These are phyloP conservation scores for Debaryomyces sp. DNA, from an alignment of 1,139 yeast species.

Conservation along the genomic window DNA sequence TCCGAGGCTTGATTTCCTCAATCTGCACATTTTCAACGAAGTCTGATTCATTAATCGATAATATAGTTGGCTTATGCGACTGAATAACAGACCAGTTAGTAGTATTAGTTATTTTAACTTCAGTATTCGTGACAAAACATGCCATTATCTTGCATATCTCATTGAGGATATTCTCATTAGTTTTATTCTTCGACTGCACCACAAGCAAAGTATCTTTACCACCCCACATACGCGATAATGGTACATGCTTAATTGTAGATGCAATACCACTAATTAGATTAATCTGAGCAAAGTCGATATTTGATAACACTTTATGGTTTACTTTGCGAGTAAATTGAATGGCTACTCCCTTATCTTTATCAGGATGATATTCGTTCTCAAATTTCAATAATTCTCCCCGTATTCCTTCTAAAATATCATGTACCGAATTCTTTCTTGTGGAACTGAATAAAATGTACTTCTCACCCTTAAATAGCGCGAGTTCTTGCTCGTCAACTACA, in stretches of 20 bases:
- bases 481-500: conserved; percentile 13
- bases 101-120: conserved; percentile 16
- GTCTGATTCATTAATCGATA: conserved; percentile 22
- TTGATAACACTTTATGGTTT: conserved; percentile 24
- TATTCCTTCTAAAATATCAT: neutral
- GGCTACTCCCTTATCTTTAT: conserved; percentile 44
- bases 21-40: conserved; percentile 14
- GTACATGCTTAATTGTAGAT: conserved; percentile 61
- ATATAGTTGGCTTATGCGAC: conserved; percentile 24
- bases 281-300: conserved; percentile 54
- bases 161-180: conserved; percentile 27
- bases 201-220: conserved; percentile 47
- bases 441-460: conserved; percentile 6
- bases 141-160: conserved; percentile 33
- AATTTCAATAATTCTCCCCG: conserved; percentile 15
- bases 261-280: conserved; percentile 68
- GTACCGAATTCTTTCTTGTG: conserved; percentile 3
- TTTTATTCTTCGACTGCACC: conserved; percentile 21
- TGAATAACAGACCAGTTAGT: conserved; percentile 16
- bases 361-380: conserved; percentile 32
- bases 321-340: conserved; percentile 25
- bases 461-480: conserved; percentile 3
- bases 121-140: conserved; percentile 29
- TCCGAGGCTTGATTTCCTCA: conserved; percentile 7
- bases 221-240: conserved; percentile 44